Evolutionary conservation across 2,329 filamentous ascomycete genomes (phyloP), one percentile per base, ranked within the genome.

Genomic region (Calonectria hongkongensis): DNA sequence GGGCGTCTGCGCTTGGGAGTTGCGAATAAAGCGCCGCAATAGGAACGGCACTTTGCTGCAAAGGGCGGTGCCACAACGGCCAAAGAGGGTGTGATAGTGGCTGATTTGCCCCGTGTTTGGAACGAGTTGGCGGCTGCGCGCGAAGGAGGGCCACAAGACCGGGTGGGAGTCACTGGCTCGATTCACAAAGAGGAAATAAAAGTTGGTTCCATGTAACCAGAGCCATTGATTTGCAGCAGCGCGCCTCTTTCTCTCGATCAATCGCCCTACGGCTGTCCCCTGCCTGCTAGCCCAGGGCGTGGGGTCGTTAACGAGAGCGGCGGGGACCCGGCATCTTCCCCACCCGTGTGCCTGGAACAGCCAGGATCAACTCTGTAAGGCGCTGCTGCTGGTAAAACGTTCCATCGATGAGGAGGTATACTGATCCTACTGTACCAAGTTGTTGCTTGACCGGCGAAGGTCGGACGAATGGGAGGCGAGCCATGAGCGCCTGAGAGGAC

Each of bases 281-380:
- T 28, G 21, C 58, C 25, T 45, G 58, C 41, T 36, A 36, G 33
- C 33, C 3, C 33, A 36, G 5, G 21, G 30, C 56, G 33, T 54
- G 36, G 64, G 50, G 66, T 63, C 16, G 45, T 25, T 36, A 25
- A 36, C 33, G 15, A 33, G 25, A 30, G 39, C 39, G 39, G 41
- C 58, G 41, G 58, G 58, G 58, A 45, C 39, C 56, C 33, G 56
- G 41, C 28, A 47, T 13, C 28, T 21, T 68, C 60, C 41, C 68
- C 68, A 70, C 68, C 56, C 27, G 39, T 41, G 63, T 71, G 69
- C 69, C 69, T 71, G 36, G 68, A 63, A 58, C 28, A 58, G 54
- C 54, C 54, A 27, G 54, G 54, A 39, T 41, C 33, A 33, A 39
- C 30, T 41, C n/a, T 27, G 54, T 41, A 58, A 58, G 54, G 54